phyloP scores from a whole-genome alignment of 805 yeast species.

The Candida boleticola region DNA sequence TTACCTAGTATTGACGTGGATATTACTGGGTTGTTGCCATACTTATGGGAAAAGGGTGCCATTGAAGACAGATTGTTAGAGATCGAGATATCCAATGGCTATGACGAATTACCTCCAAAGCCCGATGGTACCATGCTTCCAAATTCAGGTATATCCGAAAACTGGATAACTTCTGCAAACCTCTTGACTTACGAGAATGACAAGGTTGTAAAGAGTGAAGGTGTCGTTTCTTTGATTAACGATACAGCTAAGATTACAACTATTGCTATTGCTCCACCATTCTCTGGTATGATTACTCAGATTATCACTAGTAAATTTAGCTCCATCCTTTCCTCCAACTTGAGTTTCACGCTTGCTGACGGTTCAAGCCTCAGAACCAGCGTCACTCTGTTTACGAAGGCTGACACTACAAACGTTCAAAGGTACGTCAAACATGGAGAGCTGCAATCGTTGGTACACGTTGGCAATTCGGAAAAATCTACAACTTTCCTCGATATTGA shows the following conservation, averaged over 20 bases:
- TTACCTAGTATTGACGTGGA: slow-evolving; percentile 69
- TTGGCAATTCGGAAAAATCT: slow-evolving; percentile 10
- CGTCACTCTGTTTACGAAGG: slow-evolving; percentile 24
- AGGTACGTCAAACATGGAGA: slow-evolving; percentile 38
- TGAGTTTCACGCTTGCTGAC: slow-evolving; percentile 36
- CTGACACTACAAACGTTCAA: slow-evolving; percentile 39
- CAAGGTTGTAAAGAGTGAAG: slow-evolving; percentile 36
- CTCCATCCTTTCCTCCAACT: slow-evolving; percentile 30
- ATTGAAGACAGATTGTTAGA: slow-evolving; percentile 31
- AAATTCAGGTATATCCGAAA: slow-evolving; percentile 35
- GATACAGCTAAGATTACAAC: slow-evolving; percentile 23
- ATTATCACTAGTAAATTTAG: slow-evolving; percentile 33
- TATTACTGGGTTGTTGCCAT: slow-evolving; percentile 65
- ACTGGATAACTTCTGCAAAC: slow-evolving; percentile 63
- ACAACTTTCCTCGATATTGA: slow-evolving; percentile 12
- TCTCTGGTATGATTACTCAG: slow-evolving; percentile 34
- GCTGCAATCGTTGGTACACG: slow-evolving; percentile 30
- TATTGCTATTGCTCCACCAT: slow-evolving; percentile 38
- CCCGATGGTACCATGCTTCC: slow-evolving; percentile 11
- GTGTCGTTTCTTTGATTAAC: slow-evolving; percentile 30
- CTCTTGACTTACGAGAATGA: slow-evolving; percentile 53
- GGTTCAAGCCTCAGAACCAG: slow-evolving; percentile 33
- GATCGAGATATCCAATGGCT: slow-evolving; percentile 54
- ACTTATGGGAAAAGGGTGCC: slow-evolving; percentile 52
- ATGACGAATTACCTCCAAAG: slow-evolving; percentile 27